Conservation (phyloP, 441 rosid species). For the Caryocar brasiliense region DNA sequence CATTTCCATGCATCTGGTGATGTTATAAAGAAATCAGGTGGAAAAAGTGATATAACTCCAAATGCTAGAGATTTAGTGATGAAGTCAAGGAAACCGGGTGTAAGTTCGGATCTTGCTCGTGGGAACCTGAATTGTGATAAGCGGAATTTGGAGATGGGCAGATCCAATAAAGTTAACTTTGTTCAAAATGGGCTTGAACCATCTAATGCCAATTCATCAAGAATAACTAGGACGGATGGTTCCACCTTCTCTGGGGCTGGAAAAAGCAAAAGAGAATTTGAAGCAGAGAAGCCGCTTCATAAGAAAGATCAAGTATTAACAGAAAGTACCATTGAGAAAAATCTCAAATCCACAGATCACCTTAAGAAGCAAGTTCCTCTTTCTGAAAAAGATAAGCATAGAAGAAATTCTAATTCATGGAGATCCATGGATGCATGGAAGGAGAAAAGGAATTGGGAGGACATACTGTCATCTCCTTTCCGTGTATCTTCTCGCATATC, state of each 20-base stretch:
- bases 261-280: constrained; percentile 47
- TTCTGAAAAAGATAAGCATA: constrained; percentile 50
- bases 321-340: constrained; percentile 33
- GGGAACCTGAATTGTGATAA: constrained; percentile 22
- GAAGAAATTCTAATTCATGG: constrained; percentile 41
- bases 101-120: constrained; percentile 21
- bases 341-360: constrained; percentile 28
- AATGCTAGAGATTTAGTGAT: constrained; percentile 17
- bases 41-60: constrained; percentile 16
- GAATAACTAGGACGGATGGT: constrained; percentile 25
- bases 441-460: constrained; percentile 81
- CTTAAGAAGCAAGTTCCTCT: constrained; percentile 29
- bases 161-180: constrained; percentile 28
- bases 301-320: constrained; percentile 34
- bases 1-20: constrained; percentile 15
- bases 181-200: constrained; percentile 23
- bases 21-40: constrained; percentile 19
- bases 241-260: constrained; percentile 25
- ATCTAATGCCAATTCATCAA: constrained; percentile 20
- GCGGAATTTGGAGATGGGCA: constrained; percentile 25
- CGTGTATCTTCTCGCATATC: constrained; percentile 54
- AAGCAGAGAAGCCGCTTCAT: constrained; percentile 29
- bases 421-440: constrained; percentile 79
- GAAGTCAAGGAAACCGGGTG: constrained; percentile 25
- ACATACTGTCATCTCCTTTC: constrained; percentile 60